Evolutionary conservation across 257 asterid genomes (phyloP).

Genomic region (Salvia rosmarinus): DNA sequence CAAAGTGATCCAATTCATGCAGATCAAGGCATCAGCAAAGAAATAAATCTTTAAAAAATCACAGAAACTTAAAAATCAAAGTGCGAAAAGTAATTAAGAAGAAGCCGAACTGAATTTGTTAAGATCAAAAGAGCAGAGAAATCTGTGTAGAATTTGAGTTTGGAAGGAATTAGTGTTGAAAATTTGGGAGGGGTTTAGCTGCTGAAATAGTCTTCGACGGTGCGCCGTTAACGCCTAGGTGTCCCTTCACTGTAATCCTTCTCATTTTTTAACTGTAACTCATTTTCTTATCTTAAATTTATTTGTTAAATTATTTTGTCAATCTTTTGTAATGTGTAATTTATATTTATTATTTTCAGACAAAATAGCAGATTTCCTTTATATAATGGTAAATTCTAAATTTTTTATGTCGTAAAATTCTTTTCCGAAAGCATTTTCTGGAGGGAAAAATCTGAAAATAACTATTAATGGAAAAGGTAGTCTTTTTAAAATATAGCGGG

Average conservation of each 20-base stretch:
- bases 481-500: background rate
- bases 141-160: constrained; percentile 13
- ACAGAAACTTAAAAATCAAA: background rate
- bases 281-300: background rate
- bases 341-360: no score
- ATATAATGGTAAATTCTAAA: background rate
- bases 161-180: constrained; percentile 21
- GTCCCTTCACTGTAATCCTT: constrained; percentile 12
- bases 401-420: background rate
- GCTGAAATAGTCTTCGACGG: constrained; percentile 23
- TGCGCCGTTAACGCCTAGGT: constrained; percentile 33
- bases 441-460: background rate
- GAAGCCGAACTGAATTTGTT: constrained; percentile 38
- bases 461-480: background rate
- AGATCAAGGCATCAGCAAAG: constrained; percentile 37
- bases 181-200: constrained; percentile 33
- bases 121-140: constrained; percentile 22
- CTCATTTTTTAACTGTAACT: background rate
- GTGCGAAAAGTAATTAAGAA: constrained; percentile 20
- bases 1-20: constrained; percentile 34
- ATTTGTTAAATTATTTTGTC: background rate
- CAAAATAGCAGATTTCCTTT: background rate
- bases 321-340: no score
- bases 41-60: background rate
- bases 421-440: background rate